A percentile compares a stretch with the other conserved stretches of the same genome.
phyloP scores from a whole-genome alignment of 176 grass and related monocot species.

The Typha latifolia region DNA sequence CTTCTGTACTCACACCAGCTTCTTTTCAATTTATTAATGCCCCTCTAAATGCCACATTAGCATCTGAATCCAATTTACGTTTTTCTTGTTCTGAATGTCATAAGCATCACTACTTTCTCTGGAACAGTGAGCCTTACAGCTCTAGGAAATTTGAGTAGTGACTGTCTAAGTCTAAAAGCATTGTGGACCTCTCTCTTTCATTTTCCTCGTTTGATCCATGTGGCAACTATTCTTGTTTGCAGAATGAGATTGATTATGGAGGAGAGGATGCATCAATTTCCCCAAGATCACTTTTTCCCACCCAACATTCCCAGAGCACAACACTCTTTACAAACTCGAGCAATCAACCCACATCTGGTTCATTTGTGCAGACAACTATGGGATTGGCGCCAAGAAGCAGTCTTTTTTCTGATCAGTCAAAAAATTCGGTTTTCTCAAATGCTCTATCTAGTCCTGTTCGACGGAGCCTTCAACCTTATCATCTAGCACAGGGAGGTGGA shows the following conservation, averaged over 20 bases:
- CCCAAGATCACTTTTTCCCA: slow-evolving; percentile 40
- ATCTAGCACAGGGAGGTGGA: slow-evolving; percentile 45
- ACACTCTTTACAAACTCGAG: slow-evolving; percentile 26
- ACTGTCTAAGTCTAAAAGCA: background rate
- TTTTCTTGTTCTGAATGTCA: too few relatives aligned
- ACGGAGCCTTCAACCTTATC: slow-evolving; percentile 49
- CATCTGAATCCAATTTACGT: too few relatives aligned
- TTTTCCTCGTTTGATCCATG: background rate
- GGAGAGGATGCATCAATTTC: slow-evolving; percentile 39
- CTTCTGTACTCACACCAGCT: too few relatives aligned
- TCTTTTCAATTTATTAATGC: too few relatives aligned
- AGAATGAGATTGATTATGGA: slow-evolving; percentile 62
- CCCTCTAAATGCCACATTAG: too few relatives aligned
- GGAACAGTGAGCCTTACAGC: background rate
- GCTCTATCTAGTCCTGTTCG: slow-evolving; percentile 46
- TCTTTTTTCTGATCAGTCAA: slow-evolving; percentile 21
- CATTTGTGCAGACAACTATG: slow-evolving; percentile 12
- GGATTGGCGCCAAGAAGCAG: slow-evolving; percentile 6
- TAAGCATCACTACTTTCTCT: background rate
- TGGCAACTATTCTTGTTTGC: slow-evolving; percentile 14
- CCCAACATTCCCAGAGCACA: slow-evolving; percentile 23
- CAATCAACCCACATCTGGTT: slow-evolving; percentile 27
- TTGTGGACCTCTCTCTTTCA: background rate
- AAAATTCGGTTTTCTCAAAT: slow-evolving; percentile 45
- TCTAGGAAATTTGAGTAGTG: too few relatives aligned